Percentiles rank a stretch among this genome's conserved stretches.
Evolutionary conservation across 441 rosid genomes (phyloP).

Genomic region (Codiaeum variegatum): DNA sequence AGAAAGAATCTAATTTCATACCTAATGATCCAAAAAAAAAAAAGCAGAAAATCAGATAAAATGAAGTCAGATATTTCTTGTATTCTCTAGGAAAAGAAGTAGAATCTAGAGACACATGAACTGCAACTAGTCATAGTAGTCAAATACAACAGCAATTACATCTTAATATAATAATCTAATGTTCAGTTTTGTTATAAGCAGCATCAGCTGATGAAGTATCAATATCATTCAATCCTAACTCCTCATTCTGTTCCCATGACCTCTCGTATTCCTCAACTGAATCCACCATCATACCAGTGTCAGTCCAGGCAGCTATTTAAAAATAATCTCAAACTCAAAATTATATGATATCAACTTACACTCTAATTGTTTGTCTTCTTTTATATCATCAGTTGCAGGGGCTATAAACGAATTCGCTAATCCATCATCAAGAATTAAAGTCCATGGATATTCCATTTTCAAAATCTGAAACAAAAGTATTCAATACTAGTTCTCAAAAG

Average conservation of each 20-base stretch:
- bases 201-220: slow-evolving; percentile 87
- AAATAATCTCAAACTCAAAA: background rate
- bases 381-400: slow-evolving; percentile 72
- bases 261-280: slow-evolving; percentile 87
- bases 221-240: slow-evolving; percentile 83
- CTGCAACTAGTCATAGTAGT: too few relatives aligned
- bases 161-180: background rate
- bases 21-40: too few relatives aligned
- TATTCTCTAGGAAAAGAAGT: too few relatives aligned
- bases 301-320: too few relatives aligned
- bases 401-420: slow-evolving; percentile 87
- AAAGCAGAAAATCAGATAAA: too few relatives aligned
- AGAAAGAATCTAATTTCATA: too few relatives aligned
- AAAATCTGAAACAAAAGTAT: slow-evolving; percentile 47
- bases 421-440: slow-evolving; percentile 77
- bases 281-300: background rate
- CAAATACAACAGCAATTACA: background rate
- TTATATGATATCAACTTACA: slow-evolving; percentile 45
- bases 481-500: background rate
- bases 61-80: too few relatives aligned
- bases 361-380: slow-evolving; percentile 74
- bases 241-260: slow-evolving; percentile 95
- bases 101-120: too few relatives aligned
- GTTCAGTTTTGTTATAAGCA: slow-evolving; percentile 40
- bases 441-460: slow-evolving; percentile 70